phyloP scores from a whole-genome alignment of 179 eudicot species.

The Monotropa hypopitys region DNA sequence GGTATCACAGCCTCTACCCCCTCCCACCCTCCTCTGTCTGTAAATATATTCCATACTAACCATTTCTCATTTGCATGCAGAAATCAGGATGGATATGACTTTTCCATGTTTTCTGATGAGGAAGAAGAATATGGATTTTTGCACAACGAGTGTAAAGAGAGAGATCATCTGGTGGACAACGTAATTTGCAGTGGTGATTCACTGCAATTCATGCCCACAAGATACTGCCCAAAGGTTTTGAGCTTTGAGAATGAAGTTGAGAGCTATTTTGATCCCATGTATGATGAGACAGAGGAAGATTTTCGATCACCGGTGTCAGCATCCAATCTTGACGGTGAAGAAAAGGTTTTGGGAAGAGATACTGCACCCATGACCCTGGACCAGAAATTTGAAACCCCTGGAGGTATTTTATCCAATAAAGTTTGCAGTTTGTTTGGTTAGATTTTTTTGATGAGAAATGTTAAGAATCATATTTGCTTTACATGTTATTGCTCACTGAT shows the following conservation, averaged over 20 bases:
- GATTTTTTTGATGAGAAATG: neutral
- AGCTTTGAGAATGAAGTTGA: slow-evolving; percentile 3
- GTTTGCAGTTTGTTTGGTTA: neutral
- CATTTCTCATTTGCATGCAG: slow-evolving; percentile 15
- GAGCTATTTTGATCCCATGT: slow-evolving; percentile 9
- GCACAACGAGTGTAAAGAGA: slow-evolving; percentile 12
- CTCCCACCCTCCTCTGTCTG: neutral
- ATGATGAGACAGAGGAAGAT: slow-evolving; percentile 16
- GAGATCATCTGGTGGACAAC: slow-evolving; percentile 41
- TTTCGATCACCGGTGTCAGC: slow-evolving; percentile 19
- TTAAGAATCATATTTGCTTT: too few relatives aligned
- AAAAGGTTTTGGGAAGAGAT: slow-evolving; percentile 9
- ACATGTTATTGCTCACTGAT: too few relatives aligned
- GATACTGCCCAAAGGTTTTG: neutral
- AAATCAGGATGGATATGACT: slow-evolving; percentile 37
- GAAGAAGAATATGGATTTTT: slow-evolving; percentile 22
- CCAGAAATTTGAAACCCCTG: slow-evolving; percentile 7
- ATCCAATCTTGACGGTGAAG: slow-evolving; percentile 13
- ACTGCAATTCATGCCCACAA: slow-evolving; percentile 15
- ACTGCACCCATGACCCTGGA: neutral
- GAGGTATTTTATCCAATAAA: slow-evolving; percentile 1
- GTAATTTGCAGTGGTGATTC: slow-evolving; percentile 25
- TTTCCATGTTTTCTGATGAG: slow-evolving; percentile 24
- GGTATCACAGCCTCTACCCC: slow-evolving; percentile 13
- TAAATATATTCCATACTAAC: neutral